Percentiles rank a stretch among this genome's conserved stretches.
Evolutionary conservation across 2,329 filamentous ascomycete species (phyloP).

Genomic region (Hawksworthiomyces lignivorus): DNA sequence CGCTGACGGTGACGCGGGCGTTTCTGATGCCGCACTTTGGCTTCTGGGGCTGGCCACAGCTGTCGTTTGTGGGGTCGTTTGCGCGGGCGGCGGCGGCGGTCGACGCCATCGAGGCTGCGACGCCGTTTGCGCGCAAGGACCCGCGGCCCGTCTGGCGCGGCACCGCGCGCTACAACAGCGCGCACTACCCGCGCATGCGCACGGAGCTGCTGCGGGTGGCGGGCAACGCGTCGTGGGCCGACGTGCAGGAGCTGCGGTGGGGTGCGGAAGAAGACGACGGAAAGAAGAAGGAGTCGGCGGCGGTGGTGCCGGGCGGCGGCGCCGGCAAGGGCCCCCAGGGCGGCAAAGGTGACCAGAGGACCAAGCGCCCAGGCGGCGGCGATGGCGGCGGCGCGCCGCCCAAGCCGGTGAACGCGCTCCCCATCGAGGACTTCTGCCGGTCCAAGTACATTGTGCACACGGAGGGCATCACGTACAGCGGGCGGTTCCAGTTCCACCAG

Average conservation of each 20-base stretch:
- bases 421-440: constrained; percentile 42
- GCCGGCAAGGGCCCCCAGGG: no score
- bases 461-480: constrained; percentile 46
- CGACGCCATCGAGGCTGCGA: constrained; percentile 21
- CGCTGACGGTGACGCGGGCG: constrained; percentile 20
- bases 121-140: constrained; percentile 22
- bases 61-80: neutral
- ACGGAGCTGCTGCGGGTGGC: constrained; percentile 25
- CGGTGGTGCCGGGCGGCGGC: no score
- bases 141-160: constrained; percentile 36
- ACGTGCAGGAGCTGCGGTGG: constrained; percentile 30
- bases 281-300: no score
- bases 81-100: constrained; percentile 21
- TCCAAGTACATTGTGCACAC: constrained; percentile 46
- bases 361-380: no score
- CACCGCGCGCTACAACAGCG: constrained; percentile 34
- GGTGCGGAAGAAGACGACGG: no score
- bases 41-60: neutral
- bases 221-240: constrained; percentile 31
- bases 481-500: constrained; percentile 43
- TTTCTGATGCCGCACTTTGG: constrained; percentile 12
- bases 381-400: no score
- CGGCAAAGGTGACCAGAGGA: no score
- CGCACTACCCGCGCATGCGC: constrained; percentile 23
- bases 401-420: constrained; percentile 33